A percentile compares a stretch with the other conserved stretches of the same genome.
These are phyloP conservation scores for Starmerella apicola DNA, from an alignment of 805 yeast genomes.

Conservation along the genomic window DNA sequence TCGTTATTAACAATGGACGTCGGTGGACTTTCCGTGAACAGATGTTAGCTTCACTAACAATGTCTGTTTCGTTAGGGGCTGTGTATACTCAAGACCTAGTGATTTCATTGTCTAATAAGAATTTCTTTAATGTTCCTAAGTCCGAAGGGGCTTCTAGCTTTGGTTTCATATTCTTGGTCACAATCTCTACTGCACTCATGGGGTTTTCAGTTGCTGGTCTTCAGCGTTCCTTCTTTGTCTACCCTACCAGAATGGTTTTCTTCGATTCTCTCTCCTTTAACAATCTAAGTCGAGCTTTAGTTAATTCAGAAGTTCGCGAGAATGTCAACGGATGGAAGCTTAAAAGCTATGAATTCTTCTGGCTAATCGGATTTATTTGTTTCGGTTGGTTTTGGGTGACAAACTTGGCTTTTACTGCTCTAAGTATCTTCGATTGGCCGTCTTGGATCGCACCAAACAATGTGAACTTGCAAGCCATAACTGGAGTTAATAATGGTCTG, in stretches of 20 bases:
- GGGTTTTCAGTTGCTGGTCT: constrained; percentile 59
- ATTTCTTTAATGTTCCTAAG: constrained; percentile 19
- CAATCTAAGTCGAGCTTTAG: constrained; percentile 38
- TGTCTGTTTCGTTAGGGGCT: constrained; percentile 18
- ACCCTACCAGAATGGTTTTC: constrained; percentile 37
- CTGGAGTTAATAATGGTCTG: constrained; percentile 37
- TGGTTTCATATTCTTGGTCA: constrained; percentile 42
- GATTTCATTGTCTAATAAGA: constrained; percentile 22
- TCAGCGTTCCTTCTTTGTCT: constrained; percentile 44
- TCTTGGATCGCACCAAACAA: constrained; percentile 44
- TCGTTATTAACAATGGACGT: constrained; percentile 39
- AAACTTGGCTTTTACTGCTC: constrained; percentile 47
- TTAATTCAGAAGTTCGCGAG: constrained; percentile 32
- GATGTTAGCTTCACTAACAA: constrained; percentile 34
- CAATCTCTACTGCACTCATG: constrained; percentile 44
- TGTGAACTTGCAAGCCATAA: constrained; percentile 45
- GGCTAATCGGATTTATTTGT: constrained; percentile 30
- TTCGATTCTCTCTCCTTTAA: constrained; percentile 31
- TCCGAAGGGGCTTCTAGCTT: constrained; percentile 25
- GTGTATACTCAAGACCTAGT: constrained; percentile 25
- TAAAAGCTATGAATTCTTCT: constrained; percentile 39
- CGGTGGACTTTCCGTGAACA: constrained; percentile 27
- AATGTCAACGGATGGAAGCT: constrained; percentile 47
- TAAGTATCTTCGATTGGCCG: constrained; percentile 50
- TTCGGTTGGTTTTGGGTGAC: constrained; percentile 57